These are phyloP conservation scores for Tetrastigma voinierianum DNA, from an alignment of 164 flowering plant genomes.

Conservation along the genomic window DNA sequence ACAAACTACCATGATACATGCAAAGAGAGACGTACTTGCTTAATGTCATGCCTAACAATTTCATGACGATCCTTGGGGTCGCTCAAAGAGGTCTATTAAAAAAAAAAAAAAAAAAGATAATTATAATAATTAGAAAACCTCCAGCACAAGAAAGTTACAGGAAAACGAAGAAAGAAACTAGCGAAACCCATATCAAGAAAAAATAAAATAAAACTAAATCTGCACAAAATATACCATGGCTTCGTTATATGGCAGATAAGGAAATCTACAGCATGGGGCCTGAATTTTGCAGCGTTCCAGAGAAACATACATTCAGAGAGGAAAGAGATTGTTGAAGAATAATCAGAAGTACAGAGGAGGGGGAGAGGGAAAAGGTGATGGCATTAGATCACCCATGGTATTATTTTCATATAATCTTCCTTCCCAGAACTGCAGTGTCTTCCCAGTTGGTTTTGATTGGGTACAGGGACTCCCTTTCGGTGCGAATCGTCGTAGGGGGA, in stretches of 20 bases:
- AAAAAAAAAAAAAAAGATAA: conserved; percentile 1
- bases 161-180: neutral
- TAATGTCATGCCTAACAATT: conserved; percentile 43
- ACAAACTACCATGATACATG: neutral
- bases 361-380: neutral
- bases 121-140: neutral
- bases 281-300: conserved; percentile 45
- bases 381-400: conserved; percentile 10
- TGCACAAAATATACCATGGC: conserved; percentile 19
- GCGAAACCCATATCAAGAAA: neutral
- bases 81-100: conserved; percentile 26
- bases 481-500: too few species aligned
- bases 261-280: conserved; percentile 53
- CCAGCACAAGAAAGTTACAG: neutral
- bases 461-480: too few species aligned
- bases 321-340: neutral
- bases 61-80: conserved; percentile 52
- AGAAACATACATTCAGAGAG: too few species aligned
- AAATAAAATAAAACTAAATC: neutral
- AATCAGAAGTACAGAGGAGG: neutral
- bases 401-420: conserved; percentile 11
- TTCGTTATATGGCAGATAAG: conserved; percentile 59
- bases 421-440: neutral
- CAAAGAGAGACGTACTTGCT: conserved; percentile 27
- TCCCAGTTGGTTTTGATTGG: too few species aligned